Conservation (phyloP, 352 stramenopile genomes). For the Thalassiosira tumida region DNA sequence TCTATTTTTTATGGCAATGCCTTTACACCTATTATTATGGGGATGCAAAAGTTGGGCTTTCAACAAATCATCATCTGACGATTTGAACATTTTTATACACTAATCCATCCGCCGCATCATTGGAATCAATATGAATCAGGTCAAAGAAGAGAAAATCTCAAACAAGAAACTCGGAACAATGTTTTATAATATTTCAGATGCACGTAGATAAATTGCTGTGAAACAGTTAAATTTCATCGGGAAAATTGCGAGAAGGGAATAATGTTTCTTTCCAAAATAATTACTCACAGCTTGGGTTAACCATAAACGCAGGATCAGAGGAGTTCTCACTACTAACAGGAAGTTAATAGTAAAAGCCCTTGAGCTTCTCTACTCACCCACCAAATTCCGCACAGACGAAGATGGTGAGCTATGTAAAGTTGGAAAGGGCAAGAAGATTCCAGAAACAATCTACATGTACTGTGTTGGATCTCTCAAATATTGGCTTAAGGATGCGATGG, state of each 20-base stretch:
- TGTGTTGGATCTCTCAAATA: background rate
- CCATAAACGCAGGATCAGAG: background rate
- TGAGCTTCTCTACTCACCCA: background rate
- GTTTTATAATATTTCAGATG: background rate
- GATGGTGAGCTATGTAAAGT: too few species aligned
- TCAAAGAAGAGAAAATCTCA: background rate
- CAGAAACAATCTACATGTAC: background rate
- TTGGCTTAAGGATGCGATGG: background rate
- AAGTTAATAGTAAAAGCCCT: background rate
- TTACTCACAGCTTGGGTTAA: background rate
- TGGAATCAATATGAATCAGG: background rate
- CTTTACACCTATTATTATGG: constrained; percentile 51
- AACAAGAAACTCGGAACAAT: background rate
- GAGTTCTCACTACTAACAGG: background rate
- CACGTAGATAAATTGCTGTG: background rate
- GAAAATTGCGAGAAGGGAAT: background rate
- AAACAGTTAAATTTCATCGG: background rate
- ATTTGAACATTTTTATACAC: background rate
- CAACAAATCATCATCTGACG: background rate
- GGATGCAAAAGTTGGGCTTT: constrained; percentile 52
- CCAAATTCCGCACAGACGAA: background rate
- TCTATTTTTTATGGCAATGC: constrained; percentile 41
- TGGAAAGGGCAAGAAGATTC: background rate
- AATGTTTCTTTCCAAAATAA: background rate
- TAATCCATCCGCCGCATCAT: background rate